Percentiles rank a stretch among this genome's conserved stretches.
These are phyloP conservation scores for Theileria annulata DNA, from an alignment of 169 alveolate genomes.

Conservation along the genomic window DNA sequence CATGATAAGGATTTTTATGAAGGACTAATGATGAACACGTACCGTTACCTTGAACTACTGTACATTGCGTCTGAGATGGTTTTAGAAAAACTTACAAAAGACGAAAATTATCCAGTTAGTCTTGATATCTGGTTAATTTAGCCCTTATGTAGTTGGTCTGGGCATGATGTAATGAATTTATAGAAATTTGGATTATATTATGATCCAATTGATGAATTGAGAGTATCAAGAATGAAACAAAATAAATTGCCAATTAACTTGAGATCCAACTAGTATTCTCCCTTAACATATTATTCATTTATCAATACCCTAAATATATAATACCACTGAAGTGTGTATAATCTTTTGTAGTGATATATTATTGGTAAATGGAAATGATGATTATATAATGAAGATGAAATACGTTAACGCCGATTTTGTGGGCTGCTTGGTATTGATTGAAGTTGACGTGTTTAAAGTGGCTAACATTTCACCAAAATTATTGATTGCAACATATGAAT, in stretches of 20 bases:
- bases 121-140: no score
- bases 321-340: background rate
- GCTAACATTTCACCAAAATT: slow-evolving; percentile 91
- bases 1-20: slow-evolving; percentile 66
- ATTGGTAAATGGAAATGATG: slow-evolving; percentile 73
- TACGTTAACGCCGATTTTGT: slow-evolving; percentile 87
- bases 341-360: slow-evolving; percentile 68
- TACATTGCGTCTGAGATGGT: slow-evolving; percentile 72
- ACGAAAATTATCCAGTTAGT: slow-evolving; percentile 8
- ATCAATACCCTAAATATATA: background rate
- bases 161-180: slow-evolving; percentile 24
- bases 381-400: slow-evolving; percentile 83
- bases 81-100: slow-evolving; percentile 34
- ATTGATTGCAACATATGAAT: slow-evolving; percentile 91
- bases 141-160: slow-evolving; percentile 18
- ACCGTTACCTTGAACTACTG: slow-evolving; percentile 71
- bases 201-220: slow-evolving; percentile 31
- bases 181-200: slow-evolving; percentile 7
- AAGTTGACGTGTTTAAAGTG: slow-evolving; percentile 88
- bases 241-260: slow-evolving; percentile 76
- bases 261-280: slow-evolving; percentile 25
- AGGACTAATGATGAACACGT: slow-evolving; percentile 76
- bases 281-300: background rate
- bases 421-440: slow-evolving; percentile 82
- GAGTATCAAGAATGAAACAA: slow-evolving; percentile 77